These are phyloP conservation scores for Diaporthe vaccinii DNA, from an alignment of 2,329 filamentous ascomycete genomes.

Conservation along the genomic window DNA sequence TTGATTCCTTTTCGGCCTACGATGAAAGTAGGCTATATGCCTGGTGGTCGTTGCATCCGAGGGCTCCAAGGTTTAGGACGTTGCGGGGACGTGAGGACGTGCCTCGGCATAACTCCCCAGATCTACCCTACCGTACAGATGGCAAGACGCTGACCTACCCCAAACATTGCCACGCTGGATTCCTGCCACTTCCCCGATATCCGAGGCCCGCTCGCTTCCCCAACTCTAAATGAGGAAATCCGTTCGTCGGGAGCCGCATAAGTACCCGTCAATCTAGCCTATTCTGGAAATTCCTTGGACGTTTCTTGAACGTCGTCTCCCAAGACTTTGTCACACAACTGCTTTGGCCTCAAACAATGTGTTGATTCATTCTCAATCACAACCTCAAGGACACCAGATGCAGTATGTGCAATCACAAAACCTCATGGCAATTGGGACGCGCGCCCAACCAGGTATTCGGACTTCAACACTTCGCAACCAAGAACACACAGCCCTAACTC, in stretches of 20 bases:
- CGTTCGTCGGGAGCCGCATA: constrained; percentile 22
- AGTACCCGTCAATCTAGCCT: background rate
- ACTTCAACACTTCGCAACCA: background rate
- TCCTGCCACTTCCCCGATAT: background rate
- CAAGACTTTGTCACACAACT: background rate
- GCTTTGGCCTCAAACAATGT: background rate
- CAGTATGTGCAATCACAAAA: background rate
- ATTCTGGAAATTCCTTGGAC: background rate
- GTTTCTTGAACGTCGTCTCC: background rate
- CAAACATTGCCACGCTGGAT: background rate
- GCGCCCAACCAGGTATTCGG: background rate
- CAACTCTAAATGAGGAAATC: background rate
- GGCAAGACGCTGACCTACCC: background rate
- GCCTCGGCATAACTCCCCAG: constrained; percentile 16
- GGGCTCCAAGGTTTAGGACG: background rate
- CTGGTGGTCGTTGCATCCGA: background rate
- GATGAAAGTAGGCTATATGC: constrained; percentile 14
- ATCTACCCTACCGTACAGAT: background rate
- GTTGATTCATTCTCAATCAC: background rate
- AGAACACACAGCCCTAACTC: background rate
- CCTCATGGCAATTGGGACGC: background rate
- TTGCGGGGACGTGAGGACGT: constrained; percentile 6
- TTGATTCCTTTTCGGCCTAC: background rate
- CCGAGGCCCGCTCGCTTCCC: constrained; percentile 6
- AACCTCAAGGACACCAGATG: background rate